These are phyloP conservation scores for Datura wrightii DNA, from an alignment of 257 asterid species.

Conservation along the genomic window DNA sequence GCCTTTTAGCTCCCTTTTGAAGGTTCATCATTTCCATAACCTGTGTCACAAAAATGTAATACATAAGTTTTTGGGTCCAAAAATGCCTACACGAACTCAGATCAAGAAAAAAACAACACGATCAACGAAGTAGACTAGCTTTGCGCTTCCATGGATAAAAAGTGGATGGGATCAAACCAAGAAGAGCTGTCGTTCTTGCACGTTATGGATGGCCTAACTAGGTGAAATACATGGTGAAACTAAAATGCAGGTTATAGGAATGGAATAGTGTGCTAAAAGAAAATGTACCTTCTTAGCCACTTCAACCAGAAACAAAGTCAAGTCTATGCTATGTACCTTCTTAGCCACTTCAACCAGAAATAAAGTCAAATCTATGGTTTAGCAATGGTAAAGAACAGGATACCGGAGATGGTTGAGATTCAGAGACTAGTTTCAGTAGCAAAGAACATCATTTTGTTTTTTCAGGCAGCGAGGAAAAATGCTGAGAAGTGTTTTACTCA, in stretches of 20 bases:
- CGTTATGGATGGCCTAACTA: not conserved
- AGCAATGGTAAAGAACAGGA: not conserved
- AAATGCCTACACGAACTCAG: not conserved
- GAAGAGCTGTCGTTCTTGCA: not conserved
- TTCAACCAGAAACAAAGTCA: not conserved
- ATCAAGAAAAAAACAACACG: not conserved
- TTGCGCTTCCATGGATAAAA: not conserved
- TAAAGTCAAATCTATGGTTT: not conserved
- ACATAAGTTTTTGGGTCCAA: not conserved
- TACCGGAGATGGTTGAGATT: not conserved
- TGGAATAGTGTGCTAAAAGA: not conserved
- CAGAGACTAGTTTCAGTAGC: constrained; percentile 9
- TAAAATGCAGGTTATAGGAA: not conserved
- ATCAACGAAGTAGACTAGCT: not conserved
- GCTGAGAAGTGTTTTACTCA: not conserved
- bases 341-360: not conserved
- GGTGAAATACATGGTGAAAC: not conserved
- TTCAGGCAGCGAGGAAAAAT: not conserved
- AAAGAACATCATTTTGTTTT: not conserved
- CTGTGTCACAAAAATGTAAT: constrained; percentile 44
- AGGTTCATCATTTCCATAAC: constrained; percentile 69
- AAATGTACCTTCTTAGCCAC: not conserved
- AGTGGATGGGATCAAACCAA: not conserved
- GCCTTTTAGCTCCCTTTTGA: constrained; percentile 61
- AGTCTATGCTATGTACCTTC: not conserved